Percentiles rank a stretch among this genome's conserved stretches.
Conservation (phyloP, 2,329 filamentous ascomycete genomes). For the Sodiomyces alkalinus region DNA sequence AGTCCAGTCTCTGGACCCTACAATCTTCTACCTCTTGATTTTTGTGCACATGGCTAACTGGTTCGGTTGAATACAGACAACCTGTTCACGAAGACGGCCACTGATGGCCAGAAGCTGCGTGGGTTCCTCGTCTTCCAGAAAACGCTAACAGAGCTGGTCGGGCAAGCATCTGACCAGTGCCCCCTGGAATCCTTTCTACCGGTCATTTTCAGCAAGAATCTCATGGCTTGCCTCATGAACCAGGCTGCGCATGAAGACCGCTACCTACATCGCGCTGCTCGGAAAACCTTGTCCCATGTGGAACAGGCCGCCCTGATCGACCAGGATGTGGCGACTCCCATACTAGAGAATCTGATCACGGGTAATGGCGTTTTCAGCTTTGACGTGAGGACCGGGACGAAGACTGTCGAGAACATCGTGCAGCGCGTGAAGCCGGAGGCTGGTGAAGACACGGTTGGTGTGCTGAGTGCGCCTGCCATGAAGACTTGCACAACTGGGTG, state of each 20-base stretch:
- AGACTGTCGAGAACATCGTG: constrained; percentile 65
- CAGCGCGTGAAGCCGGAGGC: constrained; percentile 41
- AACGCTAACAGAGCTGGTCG: constrained; percentile 41
- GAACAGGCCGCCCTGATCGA: constrained; percentile 48
- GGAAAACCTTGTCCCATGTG: constrained; percentile 59
- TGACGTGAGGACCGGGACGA: constrained; percentile 73
- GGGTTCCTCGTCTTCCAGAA: constrained; percentile 80
- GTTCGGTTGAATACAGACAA: constrained; percentile 42
- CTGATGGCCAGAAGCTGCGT: constrained; percentile 79
- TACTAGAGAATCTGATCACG: constrained; percentile 54
- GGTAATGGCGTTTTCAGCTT: constrained; percentile 62
- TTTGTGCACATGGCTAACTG: not conserved
- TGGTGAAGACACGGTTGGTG: constrained; percentile 33
- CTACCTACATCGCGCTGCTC: constrained; percentile 65
- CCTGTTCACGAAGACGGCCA: constrained; percentile 68
- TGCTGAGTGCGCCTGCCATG: constrained; percentile 16
- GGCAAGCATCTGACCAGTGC: constrained; percentile 21
- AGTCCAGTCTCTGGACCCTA: too few species aligned
- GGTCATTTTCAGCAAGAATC: constrained; percentile 65
- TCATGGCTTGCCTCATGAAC: constrained; percentile 70
- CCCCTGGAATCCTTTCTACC: constrained; percentile 12
- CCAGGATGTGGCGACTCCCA: constrained; percentile 39
- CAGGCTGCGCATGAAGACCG: constrained; percentile 65
- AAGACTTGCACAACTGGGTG: constrained; percentile 14
- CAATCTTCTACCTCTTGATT: too few species aligned